Evolutionary conservation across 768 basidiomycete species (phyloP).

Genomic region (Suillus luteus): DNA sequence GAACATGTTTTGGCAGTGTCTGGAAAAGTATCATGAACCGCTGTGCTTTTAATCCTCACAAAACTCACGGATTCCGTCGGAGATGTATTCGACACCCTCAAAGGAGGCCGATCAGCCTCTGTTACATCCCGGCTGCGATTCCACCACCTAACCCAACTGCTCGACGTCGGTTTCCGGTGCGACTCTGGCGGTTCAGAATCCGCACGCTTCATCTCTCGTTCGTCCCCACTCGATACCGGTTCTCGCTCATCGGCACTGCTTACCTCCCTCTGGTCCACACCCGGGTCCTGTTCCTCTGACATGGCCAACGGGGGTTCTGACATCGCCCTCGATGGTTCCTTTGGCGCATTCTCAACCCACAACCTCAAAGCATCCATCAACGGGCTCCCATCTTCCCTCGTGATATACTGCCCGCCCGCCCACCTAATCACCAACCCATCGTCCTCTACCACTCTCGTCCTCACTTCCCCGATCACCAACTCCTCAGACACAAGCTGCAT

Average conservation of each 20-base stretch:
- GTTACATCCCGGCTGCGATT: conserved; percentile 53
- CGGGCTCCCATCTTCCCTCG: conserved; percentile 71
- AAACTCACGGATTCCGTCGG: conserved; percentile 26
- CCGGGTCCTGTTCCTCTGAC: conserved; percentile 30
- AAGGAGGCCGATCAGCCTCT: conserved; percentile 22
- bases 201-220: conserved; percentile 35
- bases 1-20: conserved; percentile 14
- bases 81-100: conserved; percentile 28
- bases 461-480: not conserved
- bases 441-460: conserved; percentile 51
- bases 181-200: conserved; percentile 41
- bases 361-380: conserved; percentile 71
- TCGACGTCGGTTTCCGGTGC: conserved; percentile 51
- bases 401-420: conserved; percentile 73
- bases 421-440: conserved; percentile 75
- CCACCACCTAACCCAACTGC: conserved; percentile 89
- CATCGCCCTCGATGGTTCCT: conserved; percentile 14
- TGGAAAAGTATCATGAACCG: conserved; percentile 16
- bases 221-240: conserved; percentile 26
- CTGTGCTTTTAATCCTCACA: not conserved
- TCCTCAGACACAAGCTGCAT: conserved; percentile 66
- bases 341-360: conserved; percentile 43
- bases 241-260: conserved; percentile 20
- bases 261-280: conserved; percentile 21
- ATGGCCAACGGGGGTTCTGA: conserved; percentile 20